Conservation (phyloP, 2,329 filamentous ascomycete genomes). For the Trichoderma breve region DNA sequence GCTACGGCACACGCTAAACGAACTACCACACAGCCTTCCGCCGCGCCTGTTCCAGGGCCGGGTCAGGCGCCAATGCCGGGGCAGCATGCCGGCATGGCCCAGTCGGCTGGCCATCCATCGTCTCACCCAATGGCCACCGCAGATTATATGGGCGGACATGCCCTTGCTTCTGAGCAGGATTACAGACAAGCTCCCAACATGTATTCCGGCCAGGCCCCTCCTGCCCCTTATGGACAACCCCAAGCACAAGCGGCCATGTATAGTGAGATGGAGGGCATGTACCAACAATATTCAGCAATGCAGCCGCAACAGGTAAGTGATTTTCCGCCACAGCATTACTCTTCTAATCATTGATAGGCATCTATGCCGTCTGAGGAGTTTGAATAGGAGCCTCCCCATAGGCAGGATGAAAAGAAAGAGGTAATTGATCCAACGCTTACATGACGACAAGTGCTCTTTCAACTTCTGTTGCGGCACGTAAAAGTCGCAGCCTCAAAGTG, state of each 20-base stretch:
- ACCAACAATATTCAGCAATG: constrained; percentile 74
- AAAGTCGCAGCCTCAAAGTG: neutral
- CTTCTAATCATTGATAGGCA: constrained; percentile 33
- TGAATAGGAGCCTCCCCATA: constrained; percentile 32
- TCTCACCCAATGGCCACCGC: constrained; percentile 58
- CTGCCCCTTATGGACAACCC: constrained; percentile 72
- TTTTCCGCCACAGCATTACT: neutral
- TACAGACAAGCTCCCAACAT: constrained; percentile 78
- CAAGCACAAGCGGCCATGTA: constrained; percentile 70
- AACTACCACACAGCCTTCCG: constrained; percentile 51
- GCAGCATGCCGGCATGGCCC: constrained; percentile 49
- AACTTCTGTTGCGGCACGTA: neutral
- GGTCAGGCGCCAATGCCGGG: constrained; percentile 53
- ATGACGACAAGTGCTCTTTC: neutral
- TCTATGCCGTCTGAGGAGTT: constrained; percentile 48
- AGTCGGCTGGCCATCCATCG: constrained; percentile 55
- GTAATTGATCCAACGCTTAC: neutral
- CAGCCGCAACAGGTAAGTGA: constrained; percentile 75
- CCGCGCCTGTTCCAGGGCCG: constrained; percentile 46
- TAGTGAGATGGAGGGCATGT: constrained; percentile 78
- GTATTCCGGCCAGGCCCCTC: constrained; percentile 74
- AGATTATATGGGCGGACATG: constrained; percentile 64
- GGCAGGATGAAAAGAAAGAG: neutral
- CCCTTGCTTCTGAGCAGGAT: constrained; percentile 67
- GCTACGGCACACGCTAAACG: constrained; percentile 82